Base-by-base conservation (phyloP, 1,139 yeast species). In the Yamadazyma dendronema region DNA sequence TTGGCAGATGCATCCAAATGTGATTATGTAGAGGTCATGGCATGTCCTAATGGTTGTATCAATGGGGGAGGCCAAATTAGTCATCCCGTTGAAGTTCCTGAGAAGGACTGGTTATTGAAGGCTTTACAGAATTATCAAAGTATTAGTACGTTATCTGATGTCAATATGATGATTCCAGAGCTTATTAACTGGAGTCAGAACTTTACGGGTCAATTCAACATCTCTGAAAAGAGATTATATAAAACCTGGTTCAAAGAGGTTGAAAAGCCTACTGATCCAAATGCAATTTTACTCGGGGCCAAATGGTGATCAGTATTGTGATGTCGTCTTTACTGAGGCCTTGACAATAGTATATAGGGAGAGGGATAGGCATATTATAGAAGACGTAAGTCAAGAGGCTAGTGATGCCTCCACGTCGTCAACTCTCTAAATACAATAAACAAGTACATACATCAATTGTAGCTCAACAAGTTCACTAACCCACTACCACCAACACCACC, bases 41-140 rank as follows among this genome's bases (percentile, higher is more conserved):
- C 98, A 1, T 92, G 98, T 58, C 98, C 98, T 3, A 88, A 87
- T 27, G 99, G 98, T 1, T 92, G 98, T 54, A 85, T 90, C 40
- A 92, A 92, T 54, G 99, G 99, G 7, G 97, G 98, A 13, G 99
- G 99, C 0, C 92, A 89, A 53, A 81, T 86, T 27, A 69, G 75
- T 15, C 66, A 75, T 24, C 79, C 85, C 0, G 39, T 42, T 1
- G 62, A 53, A 3, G 46, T 54, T 0, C 34, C 46, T 9, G 67
- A 65, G 28, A 73, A 71, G 44, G 67, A 62, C 12, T 76, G 81
- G 81, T 48, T 72, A 13, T 45, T 47, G 4, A 47, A 54, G 23
- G 67, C 67, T 2, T 49, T 59, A 12, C 46, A 41, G 4, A 60
- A 59, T 34, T 71, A 71, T 47, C 48, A 50, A 11, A 42, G 44